Percentiles rank a stretch among this genome's conserved stretches.
These are phyloP conservation scores for Penicillium sp. DNA, from an alignment of 2,329 filamentous ascomycete species.

Conservation along the genomic window DNA sequence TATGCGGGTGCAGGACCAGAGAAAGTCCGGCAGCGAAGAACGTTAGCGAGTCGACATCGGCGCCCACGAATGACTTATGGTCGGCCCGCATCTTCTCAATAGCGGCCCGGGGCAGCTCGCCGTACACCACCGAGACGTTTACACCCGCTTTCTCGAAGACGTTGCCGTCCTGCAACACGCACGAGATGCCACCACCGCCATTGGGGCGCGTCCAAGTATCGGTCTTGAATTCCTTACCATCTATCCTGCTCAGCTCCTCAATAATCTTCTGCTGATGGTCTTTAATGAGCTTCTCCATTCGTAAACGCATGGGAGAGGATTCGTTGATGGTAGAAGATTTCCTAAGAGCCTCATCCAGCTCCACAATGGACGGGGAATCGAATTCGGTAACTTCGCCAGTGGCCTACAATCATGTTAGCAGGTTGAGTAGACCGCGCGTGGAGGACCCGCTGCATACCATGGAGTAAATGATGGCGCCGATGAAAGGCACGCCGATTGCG, in stretches of 20 bases:
- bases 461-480: constrained; percentile 47
- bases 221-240: constrained; percentile 72
- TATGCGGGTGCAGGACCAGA: constrained; percentile 85
- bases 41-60: constrained; percentile 72
- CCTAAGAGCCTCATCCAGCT: constrained; percentile 76
- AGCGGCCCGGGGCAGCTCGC: constrained; percentile 75
- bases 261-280: constrained; percentile 87
- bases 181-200: constrained; percentile 89
- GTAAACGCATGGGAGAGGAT: constrained; percentile 87
- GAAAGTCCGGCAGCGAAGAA: constrained; percentile 95
- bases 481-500: constrained; percentile 47
- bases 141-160: constrained; percentile 98
- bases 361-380: constrained; percentile 63
- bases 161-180: constrained; percentile 90
- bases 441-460: constrained; percentile 40
- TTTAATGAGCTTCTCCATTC: constrained; percentile 96
- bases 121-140: constrained; percentile 92
- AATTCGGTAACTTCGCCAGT: constrained; percentile 37
- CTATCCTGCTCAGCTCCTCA: constrained; percentile 71
- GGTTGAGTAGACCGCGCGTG: not conserved
- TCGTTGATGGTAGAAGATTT: constrained; percentile 68
- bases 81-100: constrained; percentile 92
- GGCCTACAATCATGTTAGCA: constrained; percentile 22
- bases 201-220: constrained; percentile 85
- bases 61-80: constrained; percentile 79